These are phyloP conservation scores for Pseudogymnoascus pannorum DNA, from an alignment of 2,329 filamentous ascomycete species.

Conservation along the genomic window DNA sequence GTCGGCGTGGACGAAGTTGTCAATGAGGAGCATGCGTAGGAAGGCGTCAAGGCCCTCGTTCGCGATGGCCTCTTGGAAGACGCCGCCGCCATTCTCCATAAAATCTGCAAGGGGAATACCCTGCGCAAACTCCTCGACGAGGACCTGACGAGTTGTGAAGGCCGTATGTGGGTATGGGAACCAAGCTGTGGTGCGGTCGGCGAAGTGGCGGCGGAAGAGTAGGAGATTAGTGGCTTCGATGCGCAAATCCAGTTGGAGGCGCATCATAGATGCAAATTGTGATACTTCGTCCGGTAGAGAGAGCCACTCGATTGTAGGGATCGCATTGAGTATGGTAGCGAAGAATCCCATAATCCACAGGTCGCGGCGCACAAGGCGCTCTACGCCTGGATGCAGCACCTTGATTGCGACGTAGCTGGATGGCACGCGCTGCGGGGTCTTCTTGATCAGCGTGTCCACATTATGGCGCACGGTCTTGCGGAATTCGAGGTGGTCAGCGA, in stretches of 20 bases:
- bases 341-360: slow-evolving; percentile 92
- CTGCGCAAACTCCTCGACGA: slow-evolving; percentile 93
- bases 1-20: slow-evolving; percentile 97
- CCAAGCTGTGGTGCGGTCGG: slow-evolving; percentile 82
- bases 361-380: slow-evolving; percentile 83
- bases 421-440: slow-evolving; percentile 73
- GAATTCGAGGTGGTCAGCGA: slow-evolving; percentile 47
- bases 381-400: slow-evolving; percentile 86
- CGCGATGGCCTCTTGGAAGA: slow-evolving; percentile 90
- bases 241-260: slow-evolving; percentile 86
- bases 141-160: slow-evolving; percentile 83
- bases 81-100: slow-evolving; percentile 81
- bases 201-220: slow-evolving; percentile 85
- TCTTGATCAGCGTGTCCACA: slow-evolving; percentile 81
- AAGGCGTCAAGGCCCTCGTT: slow-evolving; percentile 94
- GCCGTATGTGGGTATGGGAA: slow-evolving; percentile 92
- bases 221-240: slow-evolving; percentile 90
- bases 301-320: slow-evolving; percentile 95
- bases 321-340: slow-evolving; percentile 70
- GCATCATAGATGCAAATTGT: slow-evolving; percentile 98
- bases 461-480: slow-evolving; percentile 68
- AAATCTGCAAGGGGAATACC: slow-evolving; percentile 89
- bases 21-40: slow-evolving; percentile 88
- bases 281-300: slow-evolving; percentile 89
- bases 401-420: slow-evolving; percentile 94